Base-by-base conservation (phyloP, 257 asterid species). In the Salvia splendens region DNA sequence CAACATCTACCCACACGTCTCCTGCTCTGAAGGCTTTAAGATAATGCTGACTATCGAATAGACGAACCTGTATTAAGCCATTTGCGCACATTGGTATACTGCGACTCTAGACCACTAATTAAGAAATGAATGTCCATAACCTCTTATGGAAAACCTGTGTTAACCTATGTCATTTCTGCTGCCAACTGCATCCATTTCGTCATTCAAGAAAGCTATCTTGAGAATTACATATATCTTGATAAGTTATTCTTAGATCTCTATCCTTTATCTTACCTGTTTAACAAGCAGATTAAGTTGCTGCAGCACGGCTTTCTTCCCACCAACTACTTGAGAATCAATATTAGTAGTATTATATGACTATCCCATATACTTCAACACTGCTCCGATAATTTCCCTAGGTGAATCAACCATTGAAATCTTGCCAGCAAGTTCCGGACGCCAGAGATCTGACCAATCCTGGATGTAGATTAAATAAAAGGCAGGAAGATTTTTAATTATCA, bases 391-490 rank as follows among this genome's bases (percentile, higher is more conserved):
- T 82, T 90, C 99, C 73, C 97, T 77, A 8, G 97, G 85, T 60
- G 96, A 88, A 80, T 93, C 92, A 30, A 93, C 88, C 99, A 93
- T 93, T 49, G 99, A 66, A 82, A 90, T 88, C 78, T 81, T 93
- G 68, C 99, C 95, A 30, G 92, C 79, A 42, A 90, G 97, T 73
- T 93, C 97, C 71, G 97, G 88, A 55, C 92, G 84, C 99, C 99
- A 93, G 57, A 93, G 83, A 81, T 93, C 99, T 42, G 88, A 83
- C 99, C 97, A 93, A 77, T 93, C 99, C 99, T 93, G 86, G 72
- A 75, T 35, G 61, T 49, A 69, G 62, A 68, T 61, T 68, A 75
- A 63, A 50, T n/a, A 4, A 16, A 61, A 51, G 61, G 46, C 61
- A 15, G 11, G 70, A 50, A 17, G 61, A 32, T 64, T 51, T 52